Evolutionary conservation across 163 green algal species (phyloP).

Genomic region (Coccomyxa subellipsoidea): DNA sequence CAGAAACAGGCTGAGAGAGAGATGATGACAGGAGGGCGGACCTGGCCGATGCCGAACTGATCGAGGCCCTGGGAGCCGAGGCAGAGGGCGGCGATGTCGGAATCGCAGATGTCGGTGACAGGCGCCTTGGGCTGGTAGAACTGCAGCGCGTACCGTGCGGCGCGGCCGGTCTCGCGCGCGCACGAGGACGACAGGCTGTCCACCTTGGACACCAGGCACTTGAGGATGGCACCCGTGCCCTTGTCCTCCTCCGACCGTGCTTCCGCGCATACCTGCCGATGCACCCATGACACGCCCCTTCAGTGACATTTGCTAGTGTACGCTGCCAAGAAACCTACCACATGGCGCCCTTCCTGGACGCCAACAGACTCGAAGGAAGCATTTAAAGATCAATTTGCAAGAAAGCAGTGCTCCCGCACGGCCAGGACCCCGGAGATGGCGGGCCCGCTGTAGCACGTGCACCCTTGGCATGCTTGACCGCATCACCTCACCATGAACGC

Average conservation of each 20-base stretch:
- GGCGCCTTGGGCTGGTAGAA: constrained; percentile 42
- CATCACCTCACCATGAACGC: constrained; percentile 14
- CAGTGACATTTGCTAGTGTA: no score
- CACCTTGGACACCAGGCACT: constrained; percentile 60
- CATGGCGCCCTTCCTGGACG: no score
- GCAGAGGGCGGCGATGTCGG: constrained; percentile 49
- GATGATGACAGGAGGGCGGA: constrained; percentile 42
- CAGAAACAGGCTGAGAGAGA: no score
- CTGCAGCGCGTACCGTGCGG: constrained; percentile 54
- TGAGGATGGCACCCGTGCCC: constrained; percentile 57
- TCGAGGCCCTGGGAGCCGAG: constrained; percentile 43
- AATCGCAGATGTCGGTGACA: constrained; percentile 49
- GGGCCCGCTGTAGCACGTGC: no score
- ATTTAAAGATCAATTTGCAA: no score
- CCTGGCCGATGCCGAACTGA: constrained; percentile 25
- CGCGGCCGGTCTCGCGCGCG: constrained; percentile 58
- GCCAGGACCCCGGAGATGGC: no score
- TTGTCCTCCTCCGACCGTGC: constrained; percentile 15
- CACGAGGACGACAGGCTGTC: constrained; percentile 43
- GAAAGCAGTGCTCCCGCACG: no score
- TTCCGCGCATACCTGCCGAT: constrained; percentile 24
- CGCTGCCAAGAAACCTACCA: no score
- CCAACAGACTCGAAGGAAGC: no score
- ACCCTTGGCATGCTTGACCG: no score
- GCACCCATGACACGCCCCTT: no score